Evolutionary conservation across 768 basidiomycete genomes (phyloP), one percentile per base, ranked within the genome.

Genomic region (Exsudoporus frostii): DNA sequence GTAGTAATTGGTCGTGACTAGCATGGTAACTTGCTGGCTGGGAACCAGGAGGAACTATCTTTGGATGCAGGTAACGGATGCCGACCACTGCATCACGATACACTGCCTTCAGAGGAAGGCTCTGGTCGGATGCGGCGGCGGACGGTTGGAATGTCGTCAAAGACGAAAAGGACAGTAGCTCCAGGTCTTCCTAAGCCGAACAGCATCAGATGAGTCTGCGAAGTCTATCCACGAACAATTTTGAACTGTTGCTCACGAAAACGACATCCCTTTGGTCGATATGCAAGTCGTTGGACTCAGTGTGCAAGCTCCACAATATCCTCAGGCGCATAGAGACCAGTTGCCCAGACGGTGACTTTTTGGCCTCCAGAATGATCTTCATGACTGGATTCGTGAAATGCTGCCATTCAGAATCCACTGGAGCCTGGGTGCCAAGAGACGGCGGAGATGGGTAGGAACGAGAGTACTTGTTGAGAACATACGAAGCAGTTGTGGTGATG

Each of bases 61-160:
- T 74, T 25, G 79, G 78, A 56, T 86, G 75, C 32, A 89, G 71
- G 61, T 91, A 92, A 22, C 89, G 83, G 41, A 92, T 79, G 13
- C 90, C 90, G 25, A 90, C 85, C 0, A 85, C 74, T 5, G 79
- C 74, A 50, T 86, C 88, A 22, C 86, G 83, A 65, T 88, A 88
- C 10, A 91, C 87, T 8, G 87, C 89, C 67, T 90, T 90, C 39
- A 92, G 70, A n/a, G 90, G 88, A 29, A 86, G 74, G 22, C 80
- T 79, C 58, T 86, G 83, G 13, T 73, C 71, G 41, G 60, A 72
- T 54, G 65, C 71, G 61, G 56, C 67, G 49, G 55, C 51, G 24
- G 66, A 61, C 14, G 69, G 46, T 34, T 62, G 65, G 29, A 63
- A 55, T 17, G 71, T 62, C 22, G 70, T 62, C 47, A 79, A 61